Evolutionary conservation across 306 rosid genomes (phyloP).

Genomic region (Medicago lupulina): DNA sequence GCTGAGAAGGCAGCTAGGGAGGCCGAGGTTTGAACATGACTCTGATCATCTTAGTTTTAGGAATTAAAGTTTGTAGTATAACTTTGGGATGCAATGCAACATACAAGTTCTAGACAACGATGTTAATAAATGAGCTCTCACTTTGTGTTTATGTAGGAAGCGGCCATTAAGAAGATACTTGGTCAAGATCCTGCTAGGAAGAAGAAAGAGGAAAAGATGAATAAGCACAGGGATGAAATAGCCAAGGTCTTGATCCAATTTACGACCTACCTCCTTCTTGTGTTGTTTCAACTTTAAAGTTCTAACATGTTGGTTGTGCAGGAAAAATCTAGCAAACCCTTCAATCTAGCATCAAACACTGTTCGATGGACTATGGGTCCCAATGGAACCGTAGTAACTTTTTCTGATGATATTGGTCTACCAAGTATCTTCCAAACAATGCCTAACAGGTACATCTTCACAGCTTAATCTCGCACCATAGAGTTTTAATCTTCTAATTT

Average conservation of each 20-base stretch:
- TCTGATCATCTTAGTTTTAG: slow-evolving; percentile 24
- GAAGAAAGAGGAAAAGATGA: slow-evolving; percentile 62
- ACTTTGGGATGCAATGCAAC: slow-evolving; percentile 30
- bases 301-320: slow-evolving; percentile 45
- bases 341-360: slow-evolving; percentile 53
- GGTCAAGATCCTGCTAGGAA: slow-evolving; percentile 69
- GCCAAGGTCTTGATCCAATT: slow-evolving; percentile 37
- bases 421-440: slow-evolving; percentile 55
- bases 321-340: slow-evolving; percentile 51
- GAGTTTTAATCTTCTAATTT: background rate
- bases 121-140: slow-evolving; percentile 29
- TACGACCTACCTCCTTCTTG: background rate
- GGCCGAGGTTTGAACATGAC: slow-evolving; percentile 59
- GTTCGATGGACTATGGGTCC: slow-evolving; percentile 59
- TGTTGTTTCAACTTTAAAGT: slow-evolving; percentile 13
- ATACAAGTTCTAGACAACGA: slow-evolving; percentile 4
- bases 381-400: slow-evolving; percentile 56
- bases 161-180: slow-evolving; percentile 69
- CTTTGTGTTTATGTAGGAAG: slow-evolving; percentile 53
- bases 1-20: slow-evolving; percentile 62
- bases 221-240: slow-evolving; percentile 52
- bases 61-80: slow-evolving; percentile 21
- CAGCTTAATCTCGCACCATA: background rate
- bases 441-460: slow-evolving; percentile 53
- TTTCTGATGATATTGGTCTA: slow-evolving; percentile 62